A percentile compares a stretch with the other conserved stretches of the same genome.
These are phyloP conservation scores for Botryotinia convoluta DNA, from an alignment of 2,329 filamentous ascomycete species.

Conservation along the genomic window DNA sequence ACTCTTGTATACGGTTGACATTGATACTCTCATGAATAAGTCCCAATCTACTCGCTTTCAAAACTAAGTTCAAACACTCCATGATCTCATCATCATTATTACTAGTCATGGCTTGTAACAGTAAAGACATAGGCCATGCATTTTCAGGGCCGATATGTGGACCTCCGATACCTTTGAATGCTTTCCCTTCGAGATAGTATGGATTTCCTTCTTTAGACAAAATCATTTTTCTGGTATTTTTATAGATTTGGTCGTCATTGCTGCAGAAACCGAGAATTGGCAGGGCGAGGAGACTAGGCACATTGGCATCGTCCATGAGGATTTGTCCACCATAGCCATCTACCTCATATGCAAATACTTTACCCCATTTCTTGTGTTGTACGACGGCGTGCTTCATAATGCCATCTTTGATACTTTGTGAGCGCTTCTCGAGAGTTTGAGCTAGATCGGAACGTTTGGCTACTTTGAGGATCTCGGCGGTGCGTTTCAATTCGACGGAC, in stretches of 20 bases:
- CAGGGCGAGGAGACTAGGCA: conserved; percentile 75
- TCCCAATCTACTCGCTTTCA: conserved; percentile 71
- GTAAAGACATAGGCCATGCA: conserved; percentile 94
- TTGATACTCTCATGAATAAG: conserved; percentile 91
- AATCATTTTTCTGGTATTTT: conserved; percentile 78
- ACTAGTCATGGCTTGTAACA: conserved; percentile 88
- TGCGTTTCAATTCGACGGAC: conserved; percentile 78
- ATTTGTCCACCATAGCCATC: conserved; percentile 82
- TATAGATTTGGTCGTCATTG: conserved; percentile 66
- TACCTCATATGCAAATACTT: conserved; percentile 84
- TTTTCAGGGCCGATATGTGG: conserved; percentile 78
- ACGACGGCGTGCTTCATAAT: conserved; percentile 84
- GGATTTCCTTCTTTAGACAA: conserved; percentile 59
- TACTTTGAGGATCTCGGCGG: conserved; percentile 64
- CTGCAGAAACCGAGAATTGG: conserved; percentile 75
- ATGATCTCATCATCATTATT: conserved; percentile 80
- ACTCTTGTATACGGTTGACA: conserved; percentile 65
- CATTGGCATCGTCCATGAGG: conserved; percentile 87
- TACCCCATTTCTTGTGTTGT: conserved; percentile 68
- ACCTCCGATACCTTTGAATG: conserved; percentile 82
- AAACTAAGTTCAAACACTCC: conserved; percentile 69
- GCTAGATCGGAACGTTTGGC: conserved; percentile 53
- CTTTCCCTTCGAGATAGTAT: conserved; percentile 75
- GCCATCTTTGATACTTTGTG: conserved; percentile 66
- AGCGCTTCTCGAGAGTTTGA: conserved; percentile 56